Evolutionary conservation across 225 moss, liverwort and hornwort genomes (phyloP), one percentile per base, ranked within the genome.

Genomic region (Pleurozium schreberi): DNA sequence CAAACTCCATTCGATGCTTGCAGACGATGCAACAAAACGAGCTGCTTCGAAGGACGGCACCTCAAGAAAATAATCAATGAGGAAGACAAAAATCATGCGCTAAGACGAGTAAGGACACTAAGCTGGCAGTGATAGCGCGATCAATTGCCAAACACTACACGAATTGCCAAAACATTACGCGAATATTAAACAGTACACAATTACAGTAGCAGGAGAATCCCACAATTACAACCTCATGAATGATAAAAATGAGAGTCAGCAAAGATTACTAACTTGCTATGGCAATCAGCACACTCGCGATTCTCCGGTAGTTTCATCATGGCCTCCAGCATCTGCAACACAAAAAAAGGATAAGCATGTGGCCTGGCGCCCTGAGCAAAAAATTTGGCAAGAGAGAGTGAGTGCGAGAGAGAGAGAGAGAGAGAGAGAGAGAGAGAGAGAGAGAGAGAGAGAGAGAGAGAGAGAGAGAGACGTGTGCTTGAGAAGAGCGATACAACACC

Each of bases 241-340:
- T 22, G 43, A 81, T 85, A 36, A 61, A 60, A 58, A 81, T 50
- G 49, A 69, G 77, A 64, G 75, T 59, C 86, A 36, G 88, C 43
- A 28, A 85, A 83, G 73, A 68, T 70, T 40, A 94, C 94, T 92
- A 84, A 97, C 97, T 97, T 99, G 96, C 96, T 94, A 67, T 93
- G 93, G 90, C 99, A 99, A 93, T 99, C 99, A 42, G 99, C 99
- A 87, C 99, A 99, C 94, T 99, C 97, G 90, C 93, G 96, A 91
- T 99, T 97, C 77, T 99, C 99, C 40, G 97, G 94, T 83, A 94
- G 88, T 89, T 99, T 99, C 97, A 96, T 99, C 84, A 99, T 93
- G 40, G 95, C 93, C 91, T 99, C 99, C 92, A 99, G 63, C 88
- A 97, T 94, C 97, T 96, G 96, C 89, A 89, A 70, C 53, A 88